Percentiles rank a stretch among this genome's conserved stretches.
phyloP scores from a whole-genome alignment of 768 basidiomycete species.

The Leucocoprinus birnbaumii region DNA sequence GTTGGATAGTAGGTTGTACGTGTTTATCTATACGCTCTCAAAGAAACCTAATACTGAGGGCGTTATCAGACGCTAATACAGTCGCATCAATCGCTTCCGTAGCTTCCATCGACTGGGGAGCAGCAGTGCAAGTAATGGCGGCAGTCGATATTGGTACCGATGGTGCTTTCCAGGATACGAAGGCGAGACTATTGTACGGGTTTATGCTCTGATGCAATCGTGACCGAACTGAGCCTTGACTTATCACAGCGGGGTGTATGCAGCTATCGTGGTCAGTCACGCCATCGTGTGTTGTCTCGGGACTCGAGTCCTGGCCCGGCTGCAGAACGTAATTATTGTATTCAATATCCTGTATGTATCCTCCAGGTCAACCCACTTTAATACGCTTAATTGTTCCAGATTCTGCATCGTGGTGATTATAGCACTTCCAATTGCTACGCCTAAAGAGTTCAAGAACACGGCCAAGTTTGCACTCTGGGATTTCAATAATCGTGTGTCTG shows the following conservation, averaged over 20 bases:
- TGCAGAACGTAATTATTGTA: conserved; percentile 68
- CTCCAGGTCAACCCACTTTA: too few relatives aligned
- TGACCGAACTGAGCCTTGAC: not conserved
- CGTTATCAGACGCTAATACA: conserved; percentile 51
- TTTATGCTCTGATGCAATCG: not conserved
- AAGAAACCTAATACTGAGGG: too few relatives aligned
- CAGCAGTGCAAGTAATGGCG: conserved; percentile 62
- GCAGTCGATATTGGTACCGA: conserved; percentile 56
- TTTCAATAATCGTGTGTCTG: conserved; percentile 51
- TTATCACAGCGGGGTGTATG: conserved; percentile 56
- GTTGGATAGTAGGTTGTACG: conserved; percentile 56
- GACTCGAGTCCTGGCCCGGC: conserved; percentile 59
- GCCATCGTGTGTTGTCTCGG: conserved; percentile 66
- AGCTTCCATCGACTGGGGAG: conserved; percentile 66
- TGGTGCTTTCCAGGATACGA: conserved; percentile 37
- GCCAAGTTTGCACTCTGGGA: conserved; percentile 61
- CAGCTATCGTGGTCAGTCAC: conserved; percentile 58
- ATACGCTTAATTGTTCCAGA: too few relatives aligned
- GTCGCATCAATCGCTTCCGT: conserved; percentile 48
- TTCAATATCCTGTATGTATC: too few relatives aligned
- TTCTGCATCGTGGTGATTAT: conserved; percentile 72
- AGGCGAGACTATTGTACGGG: conserved; percentile 20
- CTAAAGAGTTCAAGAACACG: conserved; percentile 54
- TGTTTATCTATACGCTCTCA: too few relatives aligned
- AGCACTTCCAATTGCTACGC: conserved; percentile 62